Conservation (phyloP, 441 rosid species). For the Brassica balearica region DNA sequence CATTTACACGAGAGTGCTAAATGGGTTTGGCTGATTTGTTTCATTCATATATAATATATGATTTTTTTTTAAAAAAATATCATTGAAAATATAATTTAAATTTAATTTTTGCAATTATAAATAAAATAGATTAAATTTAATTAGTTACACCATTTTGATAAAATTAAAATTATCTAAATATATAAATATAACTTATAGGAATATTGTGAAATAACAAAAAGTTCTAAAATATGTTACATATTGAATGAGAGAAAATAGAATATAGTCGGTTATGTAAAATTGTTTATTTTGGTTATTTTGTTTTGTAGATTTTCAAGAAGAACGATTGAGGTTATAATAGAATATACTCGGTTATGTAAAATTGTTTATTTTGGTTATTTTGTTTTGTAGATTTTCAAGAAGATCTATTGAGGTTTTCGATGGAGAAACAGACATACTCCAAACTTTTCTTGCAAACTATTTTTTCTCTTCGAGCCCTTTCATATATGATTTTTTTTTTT, state of each 20-base stretch:
- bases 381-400: slow-evolving; percentile 41
- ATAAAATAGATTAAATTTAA: too few species aligned
- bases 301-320: slow-evolving; percentile 42
- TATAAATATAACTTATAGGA: too few species aligned
- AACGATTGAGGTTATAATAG: slow-evolving; percentile 22
- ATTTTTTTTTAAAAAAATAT: too few species aligned
- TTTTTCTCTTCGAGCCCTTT: slow-evolving; percentile 45
- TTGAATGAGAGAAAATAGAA: not conserved
- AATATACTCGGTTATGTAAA: slow-evolving; percentile 12
- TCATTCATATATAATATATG: not conserved
- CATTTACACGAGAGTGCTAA: too few species aligned
- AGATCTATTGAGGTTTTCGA: slow-evolving; percentile 37
- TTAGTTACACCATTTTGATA: not conserved
- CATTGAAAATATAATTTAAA: not conserved
- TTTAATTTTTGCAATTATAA: not conserved
- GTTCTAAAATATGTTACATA: not conserved
- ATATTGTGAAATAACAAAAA: too few species aligned
- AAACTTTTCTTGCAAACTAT: slow-evolving; percentile 38
- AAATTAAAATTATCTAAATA: too few species aligned
- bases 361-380: slow-evolving; percentile 14
- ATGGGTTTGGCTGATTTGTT: too few species aligned
- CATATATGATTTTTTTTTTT: slow-evolving; percentile 4
- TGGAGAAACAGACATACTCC: slow-evolving; percentile 44
- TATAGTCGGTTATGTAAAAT: slow-evolving; percentile 11
- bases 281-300: slow-evolving; percentile 18